Percentiles rank a stretch among this genome's conserved stretches.
Evolutionary conservation across 139 green algal species (phyloP).

Genomic region (Chlorella sorokiniana): DNA sequence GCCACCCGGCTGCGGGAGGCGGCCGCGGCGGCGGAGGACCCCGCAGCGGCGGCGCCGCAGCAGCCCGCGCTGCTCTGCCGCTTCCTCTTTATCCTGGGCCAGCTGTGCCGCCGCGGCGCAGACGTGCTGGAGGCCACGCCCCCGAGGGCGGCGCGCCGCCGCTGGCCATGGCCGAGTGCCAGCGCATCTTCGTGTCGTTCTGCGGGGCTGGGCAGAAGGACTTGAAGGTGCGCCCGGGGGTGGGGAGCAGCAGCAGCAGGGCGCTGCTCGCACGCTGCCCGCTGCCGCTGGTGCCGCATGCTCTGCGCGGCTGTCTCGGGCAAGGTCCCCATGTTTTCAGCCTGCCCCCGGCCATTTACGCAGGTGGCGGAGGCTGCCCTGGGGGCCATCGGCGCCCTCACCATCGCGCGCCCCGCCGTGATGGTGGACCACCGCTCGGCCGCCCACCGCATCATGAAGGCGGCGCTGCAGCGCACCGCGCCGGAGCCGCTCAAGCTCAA

Average conservation of each 20-base stretch:
- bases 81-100: constrained; percentile 75
- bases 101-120: constrained; percentile 65
- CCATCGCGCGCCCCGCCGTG: constrained; percentile 64
- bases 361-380: constrained; percentile 60
- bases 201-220: constrained; percentile 12
- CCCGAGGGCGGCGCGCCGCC: background rate
- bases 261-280: background rate
- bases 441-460: constrained; percentile 34
- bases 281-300: too few species aligned
- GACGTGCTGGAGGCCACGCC: constrained; percentile 53
- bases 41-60: background rate
- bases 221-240: background rate
- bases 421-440: constrained; percentile 48
- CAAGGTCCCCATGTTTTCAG: background rate
- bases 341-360: background rate
- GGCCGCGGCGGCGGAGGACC: background rate
- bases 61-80: constrained; percentile 25
- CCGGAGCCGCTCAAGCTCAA: constrained; percentile 55
- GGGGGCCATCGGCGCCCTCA: constrained; percentile 69
- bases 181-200: constrained; percentile 53
- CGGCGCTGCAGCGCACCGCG: constrained; percentile 39
- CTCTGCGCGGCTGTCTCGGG: too few species aligned
- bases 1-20: constrained; percentile 27
- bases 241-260: background rate
- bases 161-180: constrained; percentile 36